Evolutionary conservation across 1,284 basidiomycete genomes (phyloP).

Genomic region (Neonothopanus nambi): DNA sequence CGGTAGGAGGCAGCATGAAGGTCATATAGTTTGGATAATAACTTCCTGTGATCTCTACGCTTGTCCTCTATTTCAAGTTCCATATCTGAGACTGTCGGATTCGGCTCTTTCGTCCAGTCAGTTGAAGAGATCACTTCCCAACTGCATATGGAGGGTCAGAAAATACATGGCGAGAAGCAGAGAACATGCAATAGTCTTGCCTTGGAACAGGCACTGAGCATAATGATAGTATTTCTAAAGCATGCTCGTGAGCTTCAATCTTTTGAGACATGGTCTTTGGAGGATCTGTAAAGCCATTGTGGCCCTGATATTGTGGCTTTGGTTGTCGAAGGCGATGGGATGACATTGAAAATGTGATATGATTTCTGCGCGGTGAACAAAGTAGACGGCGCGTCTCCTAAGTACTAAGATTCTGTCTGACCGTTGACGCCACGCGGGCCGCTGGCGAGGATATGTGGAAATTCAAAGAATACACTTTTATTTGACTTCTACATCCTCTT

Average conservation of each 20-base stretch:
- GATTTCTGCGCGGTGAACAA: no score
- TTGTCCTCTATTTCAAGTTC: constrained; percentile 5
- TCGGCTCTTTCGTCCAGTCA: constrained; percentile 2
- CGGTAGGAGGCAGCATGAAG: constrained; percentile 6
- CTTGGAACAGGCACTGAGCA: not conserved
- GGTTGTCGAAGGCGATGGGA: not conserved
- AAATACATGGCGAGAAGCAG: not conserved
- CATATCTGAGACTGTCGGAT: not conserved
- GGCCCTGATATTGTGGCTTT: not conserved
- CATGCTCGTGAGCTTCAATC: constrained; percentile 6
- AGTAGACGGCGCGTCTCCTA: no score
- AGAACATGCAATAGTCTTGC: not conserved
- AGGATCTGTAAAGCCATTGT: constrained; percentile 9
- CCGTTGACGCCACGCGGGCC: no score
- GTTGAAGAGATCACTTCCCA: not conserved
- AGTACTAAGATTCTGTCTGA: no score
- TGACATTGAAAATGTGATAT: no score
- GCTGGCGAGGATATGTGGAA: no score
- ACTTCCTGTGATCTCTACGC: not conserved
- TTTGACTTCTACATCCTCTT: no score
- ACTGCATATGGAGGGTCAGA: not conserved
- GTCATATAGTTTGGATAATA: constrained; percentile 11
- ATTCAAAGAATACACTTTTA: no score
- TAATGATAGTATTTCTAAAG: constrained; percentile 2
- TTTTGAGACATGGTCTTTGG: constrained; percentile 2